A percentile compares a stretch with the other conserved stretches of the same genome.
phyloP scores from a whole-genome alignment of 345 rosid species.

The Brassica napus region Da-Ae NC_063450.1:27571501-27572000 shows the following conservation, averaged over 20 bases:
- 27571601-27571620: constrained; percentile 88
- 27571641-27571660: constrained; percentile 68
- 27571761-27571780: constrained; percentile 52
- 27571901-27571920: not conserved
- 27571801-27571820: constrained; percentile 55
- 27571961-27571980: constrained; percentile 51
- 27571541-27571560: not conserved
- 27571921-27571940: not conserved
- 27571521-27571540: not conserved
- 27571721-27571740: not conserved
- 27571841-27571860: constrained; percentile 64
- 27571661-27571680: constrained; percentile 68
- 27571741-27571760: not conserved
- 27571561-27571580: too few species aligned
- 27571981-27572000: constrained; percentile 75
- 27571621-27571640: constrained; percentile 67
- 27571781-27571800: constrained; percentile 89
- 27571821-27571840: constrained; percentile 42
- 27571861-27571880: constrained; percentile 45
- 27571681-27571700: not conserved
- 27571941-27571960: not conserved
- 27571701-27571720: not conserved
- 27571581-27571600: not conserved
- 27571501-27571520: constrained; percentile 4
- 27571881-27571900: not conserved